Percentiles rank a stretch among this genome's conserved stretches.
phyloP scores from a whole-genome alignment of 768 basidiomycete species.

The Rhodosporidiobolus sp. region DNA sequence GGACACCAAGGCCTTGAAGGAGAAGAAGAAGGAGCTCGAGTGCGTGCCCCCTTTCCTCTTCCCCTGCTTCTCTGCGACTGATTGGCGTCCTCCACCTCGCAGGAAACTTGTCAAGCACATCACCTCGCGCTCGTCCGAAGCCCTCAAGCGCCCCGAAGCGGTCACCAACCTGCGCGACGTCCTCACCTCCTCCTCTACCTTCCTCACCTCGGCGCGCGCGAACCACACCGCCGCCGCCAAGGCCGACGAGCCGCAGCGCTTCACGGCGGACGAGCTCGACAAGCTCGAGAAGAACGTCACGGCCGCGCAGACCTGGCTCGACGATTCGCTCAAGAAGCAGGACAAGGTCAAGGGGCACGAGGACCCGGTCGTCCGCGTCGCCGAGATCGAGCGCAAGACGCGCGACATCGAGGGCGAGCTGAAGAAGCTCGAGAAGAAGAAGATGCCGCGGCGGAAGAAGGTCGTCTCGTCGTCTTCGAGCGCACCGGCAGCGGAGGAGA shows the following conservation, averaged over 20 bases:
- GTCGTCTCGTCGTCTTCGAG: not conserved
- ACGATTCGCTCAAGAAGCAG: slow-evolving; percentile 76
- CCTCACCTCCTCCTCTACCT: slow-evolving; percentile 57
- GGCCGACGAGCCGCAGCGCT: slow-evolving; percentile 66
- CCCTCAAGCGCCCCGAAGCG: slow-evolving; percentile 74
- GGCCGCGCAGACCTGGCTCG: slow-evolving; percentile 80
- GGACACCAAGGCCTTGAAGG: slow-evolving; percentile 67
- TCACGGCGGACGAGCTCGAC: slow-evolving; percentile 81
- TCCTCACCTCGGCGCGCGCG: slow-evolving; percentile 71
- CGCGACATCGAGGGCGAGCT: slow-evolving; percentile 37
- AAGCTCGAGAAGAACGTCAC: slow-evolving; percentile 69
- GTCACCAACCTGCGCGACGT: slow-evolving; percentile 84
- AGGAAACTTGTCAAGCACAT: slow-evolving; percentile 68
- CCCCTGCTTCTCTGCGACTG: not conserved
- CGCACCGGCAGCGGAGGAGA: not conserved
- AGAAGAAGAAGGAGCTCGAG: slow-evolving; percentile 79
- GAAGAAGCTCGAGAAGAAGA: slow-evolving; percentile 36
- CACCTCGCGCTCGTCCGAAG: slow-evolving; percentile 76
- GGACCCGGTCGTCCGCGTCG: slow-evolving; percentile 79
- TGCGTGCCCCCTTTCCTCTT: slow-evolving; percentile 53
- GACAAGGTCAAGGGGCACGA: slow-evolving; percentile 67
- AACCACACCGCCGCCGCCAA: slow-evolving; percentile 69
- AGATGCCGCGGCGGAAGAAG: slow-evolving; percentile 33
- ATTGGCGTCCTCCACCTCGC: slow-evolving; percentile 57
- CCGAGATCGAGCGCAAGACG: slow-evolving; percentile 78